Evolutionary conservation across 2,329 filamentous ascomycete genomes (phyloP), one percentile per base, ranked within the genome.

Genomic region (Plenodomus tracheiphilus): DNA sequence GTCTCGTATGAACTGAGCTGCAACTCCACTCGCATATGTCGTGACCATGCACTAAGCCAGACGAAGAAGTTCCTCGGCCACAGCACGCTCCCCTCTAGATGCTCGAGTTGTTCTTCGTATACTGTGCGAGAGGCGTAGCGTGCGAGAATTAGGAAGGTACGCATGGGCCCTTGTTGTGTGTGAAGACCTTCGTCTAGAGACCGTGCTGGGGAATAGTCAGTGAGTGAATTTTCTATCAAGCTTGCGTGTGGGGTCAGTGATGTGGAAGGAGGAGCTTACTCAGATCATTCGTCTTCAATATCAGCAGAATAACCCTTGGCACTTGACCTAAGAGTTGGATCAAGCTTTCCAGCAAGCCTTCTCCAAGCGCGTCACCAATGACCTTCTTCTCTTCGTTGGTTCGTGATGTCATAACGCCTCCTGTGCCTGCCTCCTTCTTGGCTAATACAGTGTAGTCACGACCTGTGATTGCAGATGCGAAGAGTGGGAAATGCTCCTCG

Each of bases 281-380:
- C 34, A 99, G 78, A 74, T 99, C 94, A 70, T 99, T 99, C 2
- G 94, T 99, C 77, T 99, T 99, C 54, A 99, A 81, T 59, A 99
- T 97, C 21, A 99, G 79, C 11, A 99, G 80, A 46, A 99, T 96
- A 57, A 99, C 90, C 38, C 91, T 81, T 0, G 94, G 94, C 6
- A 99, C 92, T 62, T 90, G 85, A 40, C 91, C 90, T 4, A 99
- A 83, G 58, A 99, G 79, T 59, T 92, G 86, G 7, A 99, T 90
- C 6, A 99, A 80, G 63, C 97, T 88, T 53, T 89, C 88, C 32
- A 99, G 80, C 69, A 99, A 83, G 9, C 93, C 93, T 46, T 97
- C 91, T 40, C 91, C 88, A 49, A 99, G 77, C 1, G 91, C 89
- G 41, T 85, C 83, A 43, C 88, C 87, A 70, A 99, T 95, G n/a